Percentiles rank a stretch among this genome's conserved stretches.
Evolutionary conservation across 2,329 filamentous ascomycete genomes (phyloP).

Genomic region (Xylaria digitata): DNA sequence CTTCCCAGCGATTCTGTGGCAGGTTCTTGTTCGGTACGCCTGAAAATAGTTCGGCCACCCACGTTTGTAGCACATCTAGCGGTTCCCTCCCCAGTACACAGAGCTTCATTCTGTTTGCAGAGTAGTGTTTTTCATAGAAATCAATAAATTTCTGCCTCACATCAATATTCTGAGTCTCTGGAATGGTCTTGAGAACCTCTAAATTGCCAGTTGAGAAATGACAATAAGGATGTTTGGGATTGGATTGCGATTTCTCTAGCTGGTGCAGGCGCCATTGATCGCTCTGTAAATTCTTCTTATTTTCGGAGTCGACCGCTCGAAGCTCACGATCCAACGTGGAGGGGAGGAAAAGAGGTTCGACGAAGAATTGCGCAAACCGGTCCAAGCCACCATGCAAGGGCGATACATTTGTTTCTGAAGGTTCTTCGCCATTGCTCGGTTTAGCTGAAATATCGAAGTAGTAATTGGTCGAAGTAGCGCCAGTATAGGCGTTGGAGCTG

Average conservation of each 20-base stretch:
- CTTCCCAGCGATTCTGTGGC: conserved; percentile 66
- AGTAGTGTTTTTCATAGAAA: conserved; percentile 90
- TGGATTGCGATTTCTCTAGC: conserved; percentile 88
- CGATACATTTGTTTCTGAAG: conserved; percentile 66
- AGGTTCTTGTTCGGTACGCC: conserved; percentile 85
- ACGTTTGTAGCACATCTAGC: conserved; percentile 83
- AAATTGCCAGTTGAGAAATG: conserved; percentile 93
- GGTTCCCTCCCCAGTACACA: conserved; percentile 85
- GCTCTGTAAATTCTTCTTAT: conserved; percentile 96
- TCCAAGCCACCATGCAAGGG: conserved; percentile 84
- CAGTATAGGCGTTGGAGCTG: conserved; percentile 94
- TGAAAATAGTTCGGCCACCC: conserved; percentile 86
- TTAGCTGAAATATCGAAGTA: conserved; percentile 95
- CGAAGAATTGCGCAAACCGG: conserved; percentile 94
- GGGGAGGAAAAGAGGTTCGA: conserved; percentile 85
- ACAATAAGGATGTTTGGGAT: conserved; percentile 86
- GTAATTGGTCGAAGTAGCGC: conserved; percentile 93
- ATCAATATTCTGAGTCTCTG: conserved; percentile 81
- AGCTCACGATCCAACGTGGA: conserved; percentile 89
- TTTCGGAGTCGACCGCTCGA: conserved; percentile 91
- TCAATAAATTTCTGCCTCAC: conserved; percentile 92
- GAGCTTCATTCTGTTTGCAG: conserved; percentile 92
- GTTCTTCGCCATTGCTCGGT: conserved; percentile 69
- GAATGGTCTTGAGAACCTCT: conserved; percentile 84
- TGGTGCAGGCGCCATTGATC: conserved; percentile 90